Conservation (phyloP, 441 rosid genomes). For the Biscutella auriculata region DNA sequence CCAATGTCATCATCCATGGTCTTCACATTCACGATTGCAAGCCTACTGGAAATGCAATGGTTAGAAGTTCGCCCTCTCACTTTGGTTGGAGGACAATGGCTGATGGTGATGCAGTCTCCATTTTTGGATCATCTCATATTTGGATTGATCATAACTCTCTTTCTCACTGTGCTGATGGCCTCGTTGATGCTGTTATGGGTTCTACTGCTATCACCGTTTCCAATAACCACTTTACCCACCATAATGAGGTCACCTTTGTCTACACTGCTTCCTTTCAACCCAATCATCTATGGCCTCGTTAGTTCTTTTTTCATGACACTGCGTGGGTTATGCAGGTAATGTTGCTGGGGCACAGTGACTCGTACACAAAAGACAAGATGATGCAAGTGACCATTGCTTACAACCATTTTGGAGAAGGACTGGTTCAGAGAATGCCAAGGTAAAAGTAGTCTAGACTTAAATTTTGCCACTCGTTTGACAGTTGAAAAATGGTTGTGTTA, state of each 20-base stretch:
- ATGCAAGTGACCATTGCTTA: conserved; percentile 51
- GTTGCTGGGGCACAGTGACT: conserved; percentile 43
- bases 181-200: conserved; percentile 93
- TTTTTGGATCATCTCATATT: conserved; percentile 78
- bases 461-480: no score
- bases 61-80: conserved; percentile 72
- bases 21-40: conserved; percentile 79
- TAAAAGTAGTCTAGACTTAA: no score
- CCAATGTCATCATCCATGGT: conserved; percentile 80
- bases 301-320: no score
- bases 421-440: conserved; percentile 51
- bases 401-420: conserved; percentile 49
- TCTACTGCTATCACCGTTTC: conserved; percentile 88
- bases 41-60: conserved; percentile 86
- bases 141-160: conserved; percentile 96
- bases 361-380: conserved; percentile 32
- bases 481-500: no score
- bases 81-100: conserved; percentile 92
- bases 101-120: conserved; percentile 83
- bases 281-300: no score
- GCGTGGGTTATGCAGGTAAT: conserved; percentile 33
- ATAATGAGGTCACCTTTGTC: conserved; percentile 99
- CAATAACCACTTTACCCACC: conserved; percentile 83
- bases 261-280: no score
- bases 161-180: conserved; percentile 90